Evolutionary conservation across 441 rosid genomes (phyloP).

Genomic region (Corymbia citriodora): DNA sequence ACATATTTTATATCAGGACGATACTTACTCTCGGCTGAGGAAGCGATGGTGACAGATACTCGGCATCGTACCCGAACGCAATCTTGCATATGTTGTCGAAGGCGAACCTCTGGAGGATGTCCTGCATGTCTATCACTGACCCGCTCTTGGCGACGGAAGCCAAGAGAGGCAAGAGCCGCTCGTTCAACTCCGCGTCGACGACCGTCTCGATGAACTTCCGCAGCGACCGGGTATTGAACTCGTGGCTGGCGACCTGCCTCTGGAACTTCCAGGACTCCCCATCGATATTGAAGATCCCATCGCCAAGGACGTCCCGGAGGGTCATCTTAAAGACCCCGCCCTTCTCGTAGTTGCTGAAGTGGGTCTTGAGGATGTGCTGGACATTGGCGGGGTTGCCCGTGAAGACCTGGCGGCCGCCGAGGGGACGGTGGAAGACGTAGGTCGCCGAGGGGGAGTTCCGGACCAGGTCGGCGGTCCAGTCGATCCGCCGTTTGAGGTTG

Average conservation of each 20-base stretch:
- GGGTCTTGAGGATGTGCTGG: neutral
- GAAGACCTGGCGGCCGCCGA: neutral
- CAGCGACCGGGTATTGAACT: neutral
- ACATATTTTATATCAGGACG: neutral
- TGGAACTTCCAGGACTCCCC: neutral
- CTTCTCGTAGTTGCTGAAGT: neutral
- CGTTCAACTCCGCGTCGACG: neutral
- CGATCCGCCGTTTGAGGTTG: neutral
- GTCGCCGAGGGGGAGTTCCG: neutral
- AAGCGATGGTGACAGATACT: slow-evolving; percentile 15
- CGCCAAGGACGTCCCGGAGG: neutral
- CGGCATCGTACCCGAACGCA: neutral
- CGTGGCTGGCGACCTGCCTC: neutral
- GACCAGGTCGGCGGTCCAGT: neutral
- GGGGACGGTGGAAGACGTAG: neutral
- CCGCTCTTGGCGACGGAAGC: neutral
- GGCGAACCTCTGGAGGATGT: neutral
- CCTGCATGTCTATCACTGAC: neutral
- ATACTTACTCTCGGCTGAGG: neutral
- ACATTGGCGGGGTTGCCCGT: neutral
- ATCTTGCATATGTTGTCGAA: neutral
- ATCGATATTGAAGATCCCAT: neutral
- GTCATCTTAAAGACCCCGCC: neutral
- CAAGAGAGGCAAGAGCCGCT: neutral
- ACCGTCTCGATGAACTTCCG: neutral